phyloP scores from a whole-genome alignment of 192 early-diverging fungal genomes.

The Coemansia sp. region DNA sequence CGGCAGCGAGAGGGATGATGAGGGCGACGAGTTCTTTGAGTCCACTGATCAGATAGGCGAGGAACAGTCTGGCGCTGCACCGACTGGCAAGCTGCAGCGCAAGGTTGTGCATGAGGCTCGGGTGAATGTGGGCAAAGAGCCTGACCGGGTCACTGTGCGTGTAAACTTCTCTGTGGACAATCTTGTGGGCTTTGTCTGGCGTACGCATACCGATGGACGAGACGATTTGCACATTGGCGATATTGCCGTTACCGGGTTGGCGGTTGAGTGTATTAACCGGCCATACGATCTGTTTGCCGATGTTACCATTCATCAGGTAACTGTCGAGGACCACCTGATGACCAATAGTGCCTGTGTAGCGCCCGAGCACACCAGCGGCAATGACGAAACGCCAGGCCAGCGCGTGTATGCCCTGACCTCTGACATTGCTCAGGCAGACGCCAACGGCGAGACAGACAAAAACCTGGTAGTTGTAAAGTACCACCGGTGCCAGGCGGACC shows the following conservation, averaged over 20 bases:
- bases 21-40: conserved; percentile 52
- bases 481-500: conserved; percentile 65
- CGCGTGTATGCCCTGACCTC: conserved; percentile 51
- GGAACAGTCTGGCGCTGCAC: conserved; percentile 1
- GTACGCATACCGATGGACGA: conserved; percentile 44
- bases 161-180: conserved; percentile 53
- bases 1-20: conserved; percentile 1
- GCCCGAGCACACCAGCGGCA: conserved; percentile 4
- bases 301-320: conserved; percentile 75
- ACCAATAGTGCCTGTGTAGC: not conserved
- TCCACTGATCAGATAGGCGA: conserved; percentile 30
- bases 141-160: conserved; percentile 38
- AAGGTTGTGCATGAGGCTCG: conserved; percentile 22
- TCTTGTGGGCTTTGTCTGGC: conserved; percentile 53
- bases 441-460: conserved; percentile 52
- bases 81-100: conserved; percentile 27
- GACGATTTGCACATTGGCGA: conserved; percentile 52
- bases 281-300: conserved; percentile 66
- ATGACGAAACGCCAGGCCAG: not conserved
- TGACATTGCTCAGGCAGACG: conserved; percentile 52
- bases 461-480: conserved; percentile 75
- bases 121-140: conserved; percentile 40
- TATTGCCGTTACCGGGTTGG: conserved; percentile 65
- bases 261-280: conserved; percentile 66
- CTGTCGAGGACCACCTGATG: conserved; percentile 67